phyloP scores from a whole-genome alignment of 1,284 basidiomycete genomes.

The Peniophora sp. region DNA sequence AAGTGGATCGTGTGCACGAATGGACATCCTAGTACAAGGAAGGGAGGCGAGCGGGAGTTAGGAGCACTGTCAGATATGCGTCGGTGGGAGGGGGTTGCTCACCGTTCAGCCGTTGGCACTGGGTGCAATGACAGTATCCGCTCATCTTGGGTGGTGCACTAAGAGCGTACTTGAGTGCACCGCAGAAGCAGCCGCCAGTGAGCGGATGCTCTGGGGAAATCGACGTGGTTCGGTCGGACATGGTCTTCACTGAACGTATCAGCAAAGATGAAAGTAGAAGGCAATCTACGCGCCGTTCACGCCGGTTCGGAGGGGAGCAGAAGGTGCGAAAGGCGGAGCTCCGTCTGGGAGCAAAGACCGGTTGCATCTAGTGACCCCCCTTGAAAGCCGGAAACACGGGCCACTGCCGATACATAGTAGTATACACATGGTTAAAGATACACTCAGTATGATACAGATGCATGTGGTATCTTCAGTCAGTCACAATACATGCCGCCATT shows the following conservation, averaged over 20 bases:
- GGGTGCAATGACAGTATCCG: conserved; percentile 59
- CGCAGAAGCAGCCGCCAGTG: conserved; percentile 48
- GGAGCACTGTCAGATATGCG: background rate
- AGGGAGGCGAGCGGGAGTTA: background rate
- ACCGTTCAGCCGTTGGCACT: conserved; percentile 53
- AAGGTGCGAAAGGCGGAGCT: no score
- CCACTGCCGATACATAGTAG: no score
- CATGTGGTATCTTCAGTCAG: background rate
- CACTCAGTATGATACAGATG: no score
- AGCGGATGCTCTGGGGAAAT: conserved; percentile 5
- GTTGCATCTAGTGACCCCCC: no score
- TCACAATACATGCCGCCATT: background rate
- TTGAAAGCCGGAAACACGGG: no score
- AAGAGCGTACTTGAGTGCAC: conserved; percentile 35
- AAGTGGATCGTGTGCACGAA: conserved; percentile 58
- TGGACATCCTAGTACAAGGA: conserved; percentile 40
- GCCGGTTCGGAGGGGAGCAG: no score
- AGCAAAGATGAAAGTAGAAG: no score
- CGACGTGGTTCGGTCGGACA: background rate
- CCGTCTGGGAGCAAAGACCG: no score
- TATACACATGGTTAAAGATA: no score
- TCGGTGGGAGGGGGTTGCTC: conserved; percentile 11
- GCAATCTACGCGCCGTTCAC: no score
- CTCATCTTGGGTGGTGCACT: conserved; percentile 39
- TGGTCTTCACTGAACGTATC: no score